Base-by-base conservation (phyloP, 2,329 filamentous ascomycete species). In the Colletotrichum tabaci region DNA sequence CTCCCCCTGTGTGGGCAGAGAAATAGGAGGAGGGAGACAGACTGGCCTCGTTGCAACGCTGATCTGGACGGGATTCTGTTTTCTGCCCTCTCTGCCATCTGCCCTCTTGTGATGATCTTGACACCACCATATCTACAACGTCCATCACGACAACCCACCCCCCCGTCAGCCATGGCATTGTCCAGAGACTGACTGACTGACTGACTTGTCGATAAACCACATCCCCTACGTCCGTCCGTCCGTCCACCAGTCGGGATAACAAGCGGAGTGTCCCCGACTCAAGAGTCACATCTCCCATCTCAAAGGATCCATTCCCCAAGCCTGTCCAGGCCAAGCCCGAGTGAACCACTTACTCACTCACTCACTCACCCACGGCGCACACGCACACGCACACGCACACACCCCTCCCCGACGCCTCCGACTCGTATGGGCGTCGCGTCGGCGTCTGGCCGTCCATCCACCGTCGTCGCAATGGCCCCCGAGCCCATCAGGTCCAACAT, bases 401-500 rank as follows among this genome's bases (percentile, higher is more conserved):
- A 15, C 56, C 56, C 26, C 26, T 9, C 44, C 50, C 40, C 35
- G 49, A 44, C 61, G 40, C 18, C n/a, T 26, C 26, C 63, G 67
- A 71, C 63, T 61, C 62, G 44, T 38, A 57, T 42, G 50, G 62
- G 67, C 63, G 40, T 50, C 42, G 65, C 58, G 69, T 72, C 69
- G 69, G 69, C 65, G 9, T 46, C 58, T 58, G 47, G 65, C 69
- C 65, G 69, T 68, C 66, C 40, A 18, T 42, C 21, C 56, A 53
- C 47, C 40, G 65, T 30, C 23, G 67, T 30, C 23, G 67, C 65
- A 66, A 74, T 75, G 74, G 64, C 73, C 26, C 61, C 70, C 53
- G 72, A 73, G 35, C 67, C 72, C 23, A 75, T 74, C 72, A 75
- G 72, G 63, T 67, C 77, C 52, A 77, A 73, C 40, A 74, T 77